These are phyloP conservation scores for Fusarium tricinctum DNA, from an alignment of 2,329 filamentous ascomycete species.

Conservation along the genomic window DNA sequence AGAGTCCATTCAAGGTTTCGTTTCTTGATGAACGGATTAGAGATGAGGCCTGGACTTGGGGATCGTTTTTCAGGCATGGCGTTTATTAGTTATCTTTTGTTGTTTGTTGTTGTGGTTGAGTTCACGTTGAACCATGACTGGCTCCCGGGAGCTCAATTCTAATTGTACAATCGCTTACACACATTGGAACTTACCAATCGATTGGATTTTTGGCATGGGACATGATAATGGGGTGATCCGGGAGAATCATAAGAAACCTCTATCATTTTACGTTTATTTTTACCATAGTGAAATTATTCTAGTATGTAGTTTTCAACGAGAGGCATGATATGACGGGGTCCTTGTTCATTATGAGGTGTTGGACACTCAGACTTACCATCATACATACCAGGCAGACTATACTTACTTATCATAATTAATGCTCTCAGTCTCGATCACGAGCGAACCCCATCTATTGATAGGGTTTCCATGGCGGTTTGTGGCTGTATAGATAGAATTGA, in stretches of 20 bases:
- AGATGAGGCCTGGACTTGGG: conserved; percentile 54
- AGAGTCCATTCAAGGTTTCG: conserved; percentile 62
- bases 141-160: background rate
- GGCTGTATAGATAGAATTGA: conserved; percentile 4
- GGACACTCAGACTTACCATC: background rate
- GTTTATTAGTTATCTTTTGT: background rate
- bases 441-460: background rate
- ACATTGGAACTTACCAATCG: too few species aligned
- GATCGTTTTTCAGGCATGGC: conserved; percentile 50
- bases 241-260: too few species aligned
- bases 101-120: conserved; percentile 21
- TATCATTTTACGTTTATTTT: too few species aligned
- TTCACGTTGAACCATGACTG: conserved; percentile 7
- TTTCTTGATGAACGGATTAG: conserved; percentile 64
- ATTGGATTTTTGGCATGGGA: too few species aligned
- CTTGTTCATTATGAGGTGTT: background rate
- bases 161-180: too few species aligned
- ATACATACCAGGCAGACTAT: background rate
- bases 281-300: too few species aligned
- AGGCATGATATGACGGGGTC: too few species aligned
- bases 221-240: too few species aligned
- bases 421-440: too few species aligned
- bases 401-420: background rate
- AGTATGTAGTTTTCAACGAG: too few species aligned
- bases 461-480: background rate